Evolutionary conservation across 805 yeast species (phyloP), one percentile per base, ranked within the genome.

Genomic region (Candida maesae): DNA sequence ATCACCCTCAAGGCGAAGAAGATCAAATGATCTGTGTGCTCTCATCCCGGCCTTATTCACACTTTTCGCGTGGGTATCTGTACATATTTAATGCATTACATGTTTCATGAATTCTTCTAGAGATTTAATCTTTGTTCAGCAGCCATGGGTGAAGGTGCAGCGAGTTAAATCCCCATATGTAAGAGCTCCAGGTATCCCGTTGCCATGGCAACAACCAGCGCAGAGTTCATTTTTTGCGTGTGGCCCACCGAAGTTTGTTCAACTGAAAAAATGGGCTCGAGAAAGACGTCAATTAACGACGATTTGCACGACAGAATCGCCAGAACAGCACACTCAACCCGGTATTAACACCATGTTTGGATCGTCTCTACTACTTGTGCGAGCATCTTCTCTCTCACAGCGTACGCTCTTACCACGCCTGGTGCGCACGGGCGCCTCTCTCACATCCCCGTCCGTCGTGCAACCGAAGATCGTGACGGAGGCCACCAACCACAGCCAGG

Each of bases 1-100:
- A 84, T 93, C 63, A 81, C 79, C 61, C 72, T 91, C 59, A 93
- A 93, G 76, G 87, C 83, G 53, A 87, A 87, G 76, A 91, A 89
- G 76, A 86, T 91, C 63, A 91, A 93, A 80, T 91, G 74, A 61
- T 33, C 31, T 14, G 23, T n/a, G n/a, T n/a, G n/a, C n/a, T n/a
- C n/a, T n/a, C n/a, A n/a, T 21, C 10, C 24, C 10, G 10, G 24
- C 7, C 10, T 21, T 7, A 8, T 21, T 21, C 24, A 21, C 10
- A 21, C 10, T 21, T 21, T 21, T n/a, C n/a, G n/a, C n/a, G n/a
- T 7, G 24, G 10, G 24, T 7, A 25, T 6, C 35, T 37, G 41
- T 37, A 37, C 32, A 37, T 37, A 37, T 17, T 16, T n/a, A n/a
- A 13, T 16, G 28, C 35, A 30, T 30, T 30, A 36, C 29, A 36